Evolutionary conservation across 345 rosid species (phyloP), one percentile per base, ranked within the genome.

Genomic region (Citrus sp.): DNA sequence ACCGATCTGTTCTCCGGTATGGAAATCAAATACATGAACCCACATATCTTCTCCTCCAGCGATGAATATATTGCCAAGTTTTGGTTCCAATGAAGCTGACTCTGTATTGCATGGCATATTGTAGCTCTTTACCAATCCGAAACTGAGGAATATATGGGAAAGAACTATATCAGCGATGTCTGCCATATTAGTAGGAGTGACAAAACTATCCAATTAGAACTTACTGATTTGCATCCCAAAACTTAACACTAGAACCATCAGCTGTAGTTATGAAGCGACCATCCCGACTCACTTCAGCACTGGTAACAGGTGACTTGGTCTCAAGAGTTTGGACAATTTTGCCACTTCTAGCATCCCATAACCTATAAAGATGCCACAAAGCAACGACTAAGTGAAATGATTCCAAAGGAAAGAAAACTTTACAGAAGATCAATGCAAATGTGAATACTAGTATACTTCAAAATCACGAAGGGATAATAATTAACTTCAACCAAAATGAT

Each of bases 191-290:
- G 37, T 9, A 64, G 21, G 51, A 35, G 22, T 6, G 64, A 71
- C 58, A 40, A 67, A 77, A 63, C 60, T 22, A 6, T 37, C 73
- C 63, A 54, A 49, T 68, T 65, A 32, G 35, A 79, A 87, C 98
- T 85, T 88, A 95, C 99, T 92, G 97, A 82, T 90, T 95, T 66
- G 99, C 94, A 85, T 95, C 98, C 98, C 99, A 95, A 79, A 95
- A 95, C 84, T 95, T 93, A 80, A 95, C 95, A 30, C 91, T 91
- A 46, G 96, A 90, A 62, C 97, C 99, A 77, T 95, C 97, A 63
- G 97, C 94, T 68, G 98, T 95, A 13, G 98, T 95, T 78, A 95
- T 95, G 82, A 91, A 93, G 37, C 95, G 91, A 64, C 97, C 97
- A 84, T 93, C 97, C 85, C 77, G 98, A 84, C 99, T 92, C 79